These are phyloP conservation scores for Wilcoxina mikolae DNA, from an alignment of 495 filamentous ascomycete genomes.

Conservation along the genomic window DNA sequence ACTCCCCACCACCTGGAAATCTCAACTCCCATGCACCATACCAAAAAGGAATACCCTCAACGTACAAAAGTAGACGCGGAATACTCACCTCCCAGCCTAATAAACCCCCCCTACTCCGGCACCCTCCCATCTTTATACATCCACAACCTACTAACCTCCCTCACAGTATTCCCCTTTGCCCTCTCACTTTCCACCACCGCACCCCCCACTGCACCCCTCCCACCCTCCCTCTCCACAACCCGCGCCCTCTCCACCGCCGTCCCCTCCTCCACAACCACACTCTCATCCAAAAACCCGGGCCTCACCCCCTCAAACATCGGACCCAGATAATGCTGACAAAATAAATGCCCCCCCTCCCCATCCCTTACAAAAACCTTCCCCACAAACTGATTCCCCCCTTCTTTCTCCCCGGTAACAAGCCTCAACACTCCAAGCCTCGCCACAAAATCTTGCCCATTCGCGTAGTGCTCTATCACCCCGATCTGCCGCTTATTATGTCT, in stretches of 20 bases:
- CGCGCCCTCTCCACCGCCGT: slow-evolving; percentile 27
- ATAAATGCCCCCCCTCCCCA: slow-evolving; percentile 50
- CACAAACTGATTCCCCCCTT: slow-evolving; percentile 45
- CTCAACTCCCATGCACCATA: too few relatives aligned
- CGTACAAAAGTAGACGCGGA: too few relatives aligned
- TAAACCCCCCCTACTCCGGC: slow-evolving; percentile 35
- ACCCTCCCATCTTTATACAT: slow-evolving; percentile 51
- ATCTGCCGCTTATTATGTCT: slow-evolving; percentile 36
- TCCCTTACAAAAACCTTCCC: slow-evolving; percentile 58
- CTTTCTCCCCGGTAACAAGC: not conserved
- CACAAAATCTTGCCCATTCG: slow-evolving; percentile 61
- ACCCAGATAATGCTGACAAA: slow-evolving; percentile 63
- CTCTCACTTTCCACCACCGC: slow-evolving; percentile 30
- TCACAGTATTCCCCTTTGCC: slow-evolving; percentile 37
- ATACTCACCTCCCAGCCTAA: too few relatives aligned
- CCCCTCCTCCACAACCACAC: slow-evolving; percentile 29
- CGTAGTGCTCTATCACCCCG: slow-evolving; percentile 72
- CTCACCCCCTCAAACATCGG: slow-evolving; percentile 53
- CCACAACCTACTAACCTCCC: slow-evolving; percentile 60
- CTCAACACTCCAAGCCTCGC: slow-evolving; percentile 51
- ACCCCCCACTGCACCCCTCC: slow-evolving; percentile 30
- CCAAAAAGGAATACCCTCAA: too few relatives aligned
- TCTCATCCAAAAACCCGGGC: slow-evolving; percentile 45
- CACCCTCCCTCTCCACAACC: slow-evolving; percentile 15
- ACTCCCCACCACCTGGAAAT: too few relatives aligned